Evolutionary conservation across 139 green algal genomes (phyloP), one percentile per base, ranked within the genome.

Genomic region (Chlamydomonas schloesseri): DNA sequence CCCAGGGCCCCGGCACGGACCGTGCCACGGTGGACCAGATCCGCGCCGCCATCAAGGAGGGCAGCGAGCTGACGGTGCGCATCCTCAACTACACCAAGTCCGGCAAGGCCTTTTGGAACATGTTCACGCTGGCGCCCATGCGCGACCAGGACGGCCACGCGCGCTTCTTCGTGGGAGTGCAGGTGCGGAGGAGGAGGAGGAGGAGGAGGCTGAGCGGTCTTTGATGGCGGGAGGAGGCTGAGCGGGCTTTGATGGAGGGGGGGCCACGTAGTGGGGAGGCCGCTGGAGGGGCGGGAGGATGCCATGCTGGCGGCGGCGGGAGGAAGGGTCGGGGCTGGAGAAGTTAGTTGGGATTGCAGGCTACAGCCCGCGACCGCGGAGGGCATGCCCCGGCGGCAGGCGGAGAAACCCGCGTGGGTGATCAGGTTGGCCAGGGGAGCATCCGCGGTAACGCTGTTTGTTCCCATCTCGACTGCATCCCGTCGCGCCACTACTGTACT

Each of bases 71-170:
- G 71, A 98, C 95, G 0, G 96, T 99, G 26, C 92, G 96, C 50
- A 88, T 99, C 87, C 94, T 99, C 33, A 99, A 99, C 92, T 99
- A 99, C 94, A 95, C 88, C 68, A 97, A 97, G 89, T 81, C 86
- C 58, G 97, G 96, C 29, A 88, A 87, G 65, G 88, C 94, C 36
- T 99, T 99, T 82, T 99, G 97, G 97, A 99, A 99, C 91, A 98
- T 99, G 94, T 96, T 99, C 69, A 98, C 96, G 2, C 81, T 99
- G 69, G 96, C 96, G 55, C 95, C 97, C 55, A 97, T 99, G 84
- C 89, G 90, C 73, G 96, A 98, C 90, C 91, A 94, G 71, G 90
- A 96, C 50, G 97, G 95, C 36, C 90, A 87, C 18, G 91, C 96
- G 31, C 91, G 96, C 47, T 99, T 99, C 92, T 95, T 98, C 82